Conservation (phyloP, 1,284 basidiomycete species). For the Tremellales sp. region DNA sequence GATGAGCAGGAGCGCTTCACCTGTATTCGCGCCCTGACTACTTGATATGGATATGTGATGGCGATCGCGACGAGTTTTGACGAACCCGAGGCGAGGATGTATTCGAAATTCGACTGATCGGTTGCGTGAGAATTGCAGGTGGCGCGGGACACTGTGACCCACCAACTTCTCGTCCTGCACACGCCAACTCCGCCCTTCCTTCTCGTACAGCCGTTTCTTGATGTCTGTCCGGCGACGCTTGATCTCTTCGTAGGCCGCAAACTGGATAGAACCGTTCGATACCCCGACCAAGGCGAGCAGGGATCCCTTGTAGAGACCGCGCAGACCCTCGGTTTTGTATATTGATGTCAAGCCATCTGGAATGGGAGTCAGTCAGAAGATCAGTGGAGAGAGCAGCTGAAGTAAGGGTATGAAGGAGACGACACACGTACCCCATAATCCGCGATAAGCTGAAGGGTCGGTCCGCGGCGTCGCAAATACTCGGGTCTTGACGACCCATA, state of each 20-base stretch:
- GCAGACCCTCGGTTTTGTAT: constrained; percentile 66
- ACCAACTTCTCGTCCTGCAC: constrained; percentile 78
- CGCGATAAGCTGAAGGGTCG: constrained; percentile 67
- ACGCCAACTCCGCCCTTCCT: constrained; percentile 62
- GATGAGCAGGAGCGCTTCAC: constrained; percentile 52
- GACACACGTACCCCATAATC: constrained; percentile 65
- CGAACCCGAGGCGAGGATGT: constrained; percentile 85
- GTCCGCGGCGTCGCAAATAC: constrained; percentile 82
- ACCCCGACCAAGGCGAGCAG: constrained; percentile 88
- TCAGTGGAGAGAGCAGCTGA: constrained; percentile 9
- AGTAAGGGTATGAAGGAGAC: not conserved
- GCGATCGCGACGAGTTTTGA: constrained; percentile 84
- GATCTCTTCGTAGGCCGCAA: constrained; percentile 94
- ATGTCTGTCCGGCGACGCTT: constrained; percentile 81
- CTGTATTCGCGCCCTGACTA: constrained; percentile 90
- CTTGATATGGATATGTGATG: constrained; percentile 95
- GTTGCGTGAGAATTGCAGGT: not conserved
- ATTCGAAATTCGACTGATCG: constrained; percentile 78
- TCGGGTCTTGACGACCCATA: constrained; percentile 97
- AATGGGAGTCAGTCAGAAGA: not conserved
- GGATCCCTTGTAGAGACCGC: constrained; percentile 84
- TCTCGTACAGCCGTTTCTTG: constrained; percentile 61
- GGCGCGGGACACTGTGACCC: constrained; percentile 38
- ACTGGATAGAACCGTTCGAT: constrained; percentile 92
- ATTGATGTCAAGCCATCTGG: constrained; percentile 74